A percentile compares a stretch with the other conserved stretches of the same genome.
phyloP scores from a whole-genome alignment of 2,329 filamentous ascomycete species.

The Coniochaeta hoffmannii region DNA sequence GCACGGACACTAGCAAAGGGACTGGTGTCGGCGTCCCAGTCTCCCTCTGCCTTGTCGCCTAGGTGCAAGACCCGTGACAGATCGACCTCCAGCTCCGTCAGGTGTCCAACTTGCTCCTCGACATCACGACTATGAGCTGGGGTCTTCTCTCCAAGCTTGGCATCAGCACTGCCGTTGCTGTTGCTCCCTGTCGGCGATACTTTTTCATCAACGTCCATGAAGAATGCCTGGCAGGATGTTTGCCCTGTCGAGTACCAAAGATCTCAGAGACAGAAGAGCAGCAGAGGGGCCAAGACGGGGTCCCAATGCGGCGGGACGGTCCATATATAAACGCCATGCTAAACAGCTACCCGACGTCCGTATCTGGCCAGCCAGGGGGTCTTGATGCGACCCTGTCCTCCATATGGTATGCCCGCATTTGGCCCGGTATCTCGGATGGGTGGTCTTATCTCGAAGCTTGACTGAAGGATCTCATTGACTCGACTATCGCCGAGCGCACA shows the following conservation, averaged over 20 bases:
- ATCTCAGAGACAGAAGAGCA: background rate
- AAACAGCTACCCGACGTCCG: background rate
- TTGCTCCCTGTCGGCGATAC: background rate
- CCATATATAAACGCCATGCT: background rate
- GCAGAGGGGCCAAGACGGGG: background rate
- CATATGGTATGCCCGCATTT: background rate
- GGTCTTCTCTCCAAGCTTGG: background rate
- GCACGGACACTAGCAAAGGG: constrained; percentile 23
- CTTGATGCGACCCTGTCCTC: background rate
- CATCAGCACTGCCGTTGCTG: background rate
- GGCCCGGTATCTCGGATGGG: background rate
- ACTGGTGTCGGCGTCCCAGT: background rate
- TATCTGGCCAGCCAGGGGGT: background rate
- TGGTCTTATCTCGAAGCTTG: too few relatives aligned
- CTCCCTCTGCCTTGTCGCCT: background rate
- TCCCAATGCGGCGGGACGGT: background rate
- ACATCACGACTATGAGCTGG: background rate
- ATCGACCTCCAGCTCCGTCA: background rate
- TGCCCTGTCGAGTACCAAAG: background rate
- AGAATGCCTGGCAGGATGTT: background rate
- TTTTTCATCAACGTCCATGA: background rate
- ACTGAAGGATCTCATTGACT: background rate
- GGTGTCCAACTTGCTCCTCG: background rate
- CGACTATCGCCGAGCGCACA: too few relatives aligned
- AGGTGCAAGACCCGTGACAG: background rate